Evolutionary conservation across 2,329 filamentous ascomycete species (phyloP), one percentile per base, ranked within the genome.

Genomic region (Simplicillium aogashimaense): DNA sequence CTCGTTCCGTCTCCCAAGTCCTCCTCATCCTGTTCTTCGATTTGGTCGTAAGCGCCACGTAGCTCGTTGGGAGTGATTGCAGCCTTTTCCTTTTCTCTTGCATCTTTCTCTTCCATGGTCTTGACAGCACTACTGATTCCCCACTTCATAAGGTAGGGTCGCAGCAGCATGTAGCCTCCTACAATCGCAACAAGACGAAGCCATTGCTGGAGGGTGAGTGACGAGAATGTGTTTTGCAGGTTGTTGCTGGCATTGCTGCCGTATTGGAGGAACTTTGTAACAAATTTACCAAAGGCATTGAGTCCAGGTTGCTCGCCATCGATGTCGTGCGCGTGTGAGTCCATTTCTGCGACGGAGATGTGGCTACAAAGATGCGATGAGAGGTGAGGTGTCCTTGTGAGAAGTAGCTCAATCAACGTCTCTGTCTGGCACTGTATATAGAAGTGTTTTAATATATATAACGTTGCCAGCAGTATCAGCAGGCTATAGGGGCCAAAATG

Each of bases 121-220:
- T 71, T 71, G 57, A 79, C 74, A 54, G 85, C 78, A 46, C 71
- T 61, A 51, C 74, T 76, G 44, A 71, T 76, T 50, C 78, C 78
- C 30, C 78, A 60, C 54, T 81, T 82, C 53, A 89, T 70, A 38
- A 89, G 59, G 57, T 86, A 87, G 0, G 85, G 85, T 1, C 86
- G 78, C 17, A 87, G 53, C 39, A 92, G 72, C 47, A 80, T 56
- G 65, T 90, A 94, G 41, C 76, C 80, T 52, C 86, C 76, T 15
- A 87, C 74, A 45, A 87, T 74, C 48, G 78, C 70, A 49, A 86
- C 61, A 43, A 92, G 70, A 36, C 86, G 83, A 51, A 92, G 70
- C 67, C 72, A 78, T 33, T 70, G 64, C 49, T 76, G 61, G 10
- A 58, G 52, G 2, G 67, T 64, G 66, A 80, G 70, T 45, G 60